These are phyloP conservation scores for Globisporangium iwayamae DNA, from an alignment of 352 stramenopile species.

Conservation along the genomic window DNA sequence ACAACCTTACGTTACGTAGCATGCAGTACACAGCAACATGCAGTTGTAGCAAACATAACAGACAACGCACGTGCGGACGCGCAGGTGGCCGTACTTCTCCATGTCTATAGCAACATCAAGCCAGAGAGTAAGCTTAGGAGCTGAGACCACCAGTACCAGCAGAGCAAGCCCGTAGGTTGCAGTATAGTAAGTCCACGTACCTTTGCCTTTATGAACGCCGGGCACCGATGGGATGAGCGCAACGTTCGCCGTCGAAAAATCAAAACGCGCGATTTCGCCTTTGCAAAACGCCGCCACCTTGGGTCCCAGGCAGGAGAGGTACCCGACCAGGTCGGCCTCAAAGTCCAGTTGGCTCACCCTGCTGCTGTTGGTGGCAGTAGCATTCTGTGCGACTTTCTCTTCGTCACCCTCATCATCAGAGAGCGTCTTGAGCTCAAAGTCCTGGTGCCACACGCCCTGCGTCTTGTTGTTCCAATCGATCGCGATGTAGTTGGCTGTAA, in stretches of 20 bases:
- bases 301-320: conserved; percentile 49
- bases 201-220: conserved; percentile 63
- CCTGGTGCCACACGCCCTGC: conserved; percentile 79
- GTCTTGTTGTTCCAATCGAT: conserved; percentile 84
- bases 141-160: background rate
- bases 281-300: conserved; percentile 43
- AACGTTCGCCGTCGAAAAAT: conserved; percentile 58
- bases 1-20: background rate
- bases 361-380: background rate
- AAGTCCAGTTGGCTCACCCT: conserved; percentile 32
- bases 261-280: conserved; percentile 43
- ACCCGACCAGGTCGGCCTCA: conserved; percentile 57
- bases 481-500: conserved; percentile 82
- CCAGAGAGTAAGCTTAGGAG: background rate
- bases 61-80: conserved; percentile 34
- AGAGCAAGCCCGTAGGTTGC: background rate
- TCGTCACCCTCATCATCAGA: conserved; percentile 24
- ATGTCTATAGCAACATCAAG: conserved; percentile 35
- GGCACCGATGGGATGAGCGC: conserved; percentile 66
- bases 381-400: conserved; percentile 12
- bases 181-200: conserved; percentile 18
- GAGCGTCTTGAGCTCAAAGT: conserved; percentile 69
- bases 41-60: background rate
- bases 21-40: background rate
- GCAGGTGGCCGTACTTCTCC: conserved; percentile 78